Base-by-base conservation (phyloP, 2,329 filamentous ascomycete genomes). In the Metarhizium sp. region DNA sequence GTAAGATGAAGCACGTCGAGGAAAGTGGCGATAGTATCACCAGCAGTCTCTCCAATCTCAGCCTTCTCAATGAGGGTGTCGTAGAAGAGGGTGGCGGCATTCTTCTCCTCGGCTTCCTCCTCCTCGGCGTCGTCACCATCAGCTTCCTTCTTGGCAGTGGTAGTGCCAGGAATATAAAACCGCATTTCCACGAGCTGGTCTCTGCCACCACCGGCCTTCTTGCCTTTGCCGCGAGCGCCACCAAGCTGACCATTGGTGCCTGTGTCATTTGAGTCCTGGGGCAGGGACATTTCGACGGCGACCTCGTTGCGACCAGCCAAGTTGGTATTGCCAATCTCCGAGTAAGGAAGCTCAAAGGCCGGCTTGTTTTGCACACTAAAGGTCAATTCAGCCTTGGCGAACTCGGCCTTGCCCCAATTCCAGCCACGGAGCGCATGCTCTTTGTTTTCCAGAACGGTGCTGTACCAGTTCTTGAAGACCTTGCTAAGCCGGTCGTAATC, bases 391-490 rank as follows among this genome's bases (percentile, higher is more conserved):
- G 91, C 87, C 73, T 97, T 96, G 59, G 88, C 87, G 69, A 99
- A 96, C 66, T 99, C 94, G 60, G 90, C 90, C 74, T 97, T 99
- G 66, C 94, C 94, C 95, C 94, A 99, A 71, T 99, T 99, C 94
- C 94, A 99, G 55, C 94, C 94, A 63, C 94, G 85, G 57, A 99
- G 77, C 29, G 94, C 91, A 71, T 97, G 94, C 73, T 99, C 94
- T 71, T 90, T 90, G 70, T 84, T 89, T 70, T 97, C 92, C 57
- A 99, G 81, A 65, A 86, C 91, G 66, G 94, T 87, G 74, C 90
- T 94, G 74, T 97, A 99, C 90, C 92, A 97, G 67, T 92, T 89
- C 76, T 96, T 97, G 80, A 99, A 96, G 62, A 94, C 84, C 71
- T 96, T 96, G 73, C 78, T 81, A 14, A 96, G 77, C 55, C 94